Evolutionary conservation across 2,329 filamentous ascomycete genomes (phyloP).

Genomic region (Huntiella abstrusa): DNA sequence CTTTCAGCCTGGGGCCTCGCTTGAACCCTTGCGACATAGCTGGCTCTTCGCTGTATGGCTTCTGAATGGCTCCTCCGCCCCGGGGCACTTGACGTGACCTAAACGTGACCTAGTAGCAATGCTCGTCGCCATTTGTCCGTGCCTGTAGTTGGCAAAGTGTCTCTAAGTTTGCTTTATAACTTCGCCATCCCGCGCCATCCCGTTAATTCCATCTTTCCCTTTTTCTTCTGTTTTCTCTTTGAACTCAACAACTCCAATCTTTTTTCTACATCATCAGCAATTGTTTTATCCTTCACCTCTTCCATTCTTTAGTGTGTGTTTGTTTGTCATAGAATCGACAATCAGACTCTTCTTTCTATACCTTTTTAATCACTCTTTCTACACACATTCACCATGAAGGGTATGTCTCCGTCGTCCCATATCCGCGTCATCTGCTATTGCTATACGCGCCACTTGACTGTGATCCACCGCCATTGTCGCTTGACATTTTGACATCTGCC

Average conservation of each 20-base stretch:
- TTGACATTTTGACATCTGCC: no score
- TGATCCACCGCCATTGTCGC: no score
- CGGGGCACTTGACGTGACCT: no score
- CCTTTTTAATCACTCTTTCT: conserved; percentile 7
- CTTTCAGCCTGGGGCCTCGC: no score
- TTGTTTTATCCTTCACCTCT: conserved; percentile 3
- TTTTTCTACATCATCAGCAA: conserved; percentile 2
- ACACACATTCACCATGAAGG: conserved; percentile 20
- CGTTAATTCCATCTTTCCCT: conserved; percentile 4
- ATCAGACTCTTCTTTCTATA: conserved; percentile 3
- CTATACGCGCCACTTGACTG: no score
- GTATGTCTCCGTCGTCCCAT: conserved; percentile 13
- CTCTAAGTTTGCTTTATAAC: no score
- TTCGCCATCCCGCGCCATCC: neutral
- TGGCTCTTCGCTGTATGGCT: no score
- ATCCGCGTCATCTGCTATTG: neutral
- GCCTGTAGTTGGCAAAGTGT: no score
- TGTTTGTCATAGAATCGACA: conserved; percentile 4
- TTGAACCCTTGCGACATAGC: no score
- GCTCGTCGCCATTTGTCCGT: no score
- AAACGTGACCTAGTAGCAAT: no score
- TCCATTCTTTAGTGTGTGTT: conserved; percentile 8
- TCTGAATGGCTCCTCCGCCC: no score
- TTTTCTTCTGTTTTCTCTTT: conserved; percentile 10
- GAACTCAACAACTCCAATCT: conserved; percentile 3